A percentile compares a stretch with the other conserved stretches of the same genome.
phyloP scores from a whole-genome alignment of 345 rosid genomes.

The Dovyalis caffra region DNA sequence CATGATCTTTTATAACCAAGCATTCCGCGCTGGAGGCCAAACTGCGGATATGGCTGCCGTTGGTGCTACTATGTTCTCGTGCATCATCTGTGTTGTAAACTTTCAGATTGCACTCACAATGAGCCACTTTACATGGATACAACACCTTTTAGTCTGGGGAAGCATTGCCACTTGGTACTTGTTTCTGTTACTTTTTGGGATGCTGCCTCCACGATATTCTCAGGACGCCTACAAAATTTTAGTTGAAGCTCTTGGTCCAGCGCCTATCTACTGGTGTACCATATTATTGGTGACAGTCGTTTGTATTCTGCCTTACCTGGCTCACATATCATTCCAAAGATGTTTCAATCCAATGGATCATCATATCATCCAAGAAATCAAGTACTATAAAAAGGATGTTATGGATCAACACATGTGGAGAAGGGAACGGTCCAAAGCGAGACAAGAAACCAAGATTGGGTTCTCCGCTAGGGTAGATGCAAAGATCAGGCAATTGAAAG shows the following conservation, averaged over 20 bases:
- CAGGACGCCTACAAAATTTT: slow-evolving; percentile 67
- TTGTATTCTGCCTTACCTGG: slow-evolving; percentile 60
- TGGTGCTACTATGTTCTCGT: slow-evolving; percentile 92
- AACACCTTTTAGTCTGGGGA: slow-evolving; percentile 87
- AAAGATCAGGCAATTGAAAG: slow-evolving; percentile 74
- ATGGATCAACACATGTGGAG: slow-evolving; percentile 83
- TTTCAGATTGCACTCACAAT: slow-evolving; percentile 86
- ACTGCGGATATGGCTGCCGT: slow-evolving; percentile 83
- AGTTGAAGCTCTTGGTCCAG: slow-evolving; percentile 77
- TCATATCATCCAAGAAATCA: slow-evolving; percentile 93
- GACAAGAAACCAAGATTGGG: slow-evolving; percentile 93
- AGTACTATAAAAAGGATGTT: slow-evolving; percentile 69
- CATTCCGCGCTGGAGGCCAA: slow-evolving; percentile 72
- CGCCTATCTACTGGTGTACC: slow-evolving; percentile 72
- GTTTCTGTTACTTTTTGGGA: slow-evolving; percentile 66
- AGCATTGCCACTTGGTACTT: slow-evolving; percentile 79
- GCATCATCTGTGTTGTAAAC: slow-evolving; percentile 88
- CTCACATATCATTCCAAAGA: slow-evolving; percentile 71
- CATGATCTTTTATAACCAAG: slow-evolving; percentile 58
- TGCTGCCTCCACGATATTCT: slow-evolving; percentile 53
- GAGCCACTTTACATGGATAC: slow-evolving; percentile 98
- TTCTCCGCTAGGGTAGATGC: slow-evolving; percentile 93
- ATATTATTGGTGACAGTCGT: slow-evolving; percentile 65
- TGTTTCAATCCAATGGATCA: slow-evolving; percentile 83
- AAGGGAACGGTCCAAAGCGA: slow-evolving; percentile 81